Evolutionary conservation across 768 basidiomycete genomes (phyloP), one percentile per base, ranked within the genome.

Genomic region (Omphalotus guepiniiformis): DNA sequence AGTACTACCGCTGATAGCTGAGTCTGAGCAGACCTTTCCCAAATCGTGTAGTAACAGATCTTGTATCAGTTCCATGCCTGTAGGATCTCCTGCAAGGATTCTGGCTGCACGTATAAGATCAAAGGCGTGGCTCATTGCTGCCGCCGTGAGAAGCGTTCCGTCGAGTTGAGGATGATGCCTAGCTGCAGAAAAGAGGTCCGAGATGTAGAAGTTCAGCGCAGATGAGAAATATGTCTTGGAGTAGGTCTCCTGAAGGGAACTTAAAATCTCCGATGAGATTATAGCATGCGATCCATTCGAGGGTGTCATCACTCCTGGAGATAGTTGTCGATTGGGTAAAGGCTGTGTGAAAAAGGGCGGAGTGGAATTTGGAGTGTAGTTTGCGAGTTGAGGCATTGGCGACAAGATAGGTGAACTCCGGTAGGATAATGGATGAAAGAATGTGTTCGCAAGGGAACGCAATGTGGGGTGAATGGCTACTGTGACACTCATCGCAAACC

Each of bases 401-500:
- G 66, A 49, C 6, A 61, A 46, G 62, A 63, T 54, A 40, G 34
- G 48, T 39, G 59, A 55, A 30, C 45, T 44, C 35, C 48, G 58
- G 48, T 47, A 44, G 40, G 53, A 49, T 19, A 32, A 60, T 46
- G 27, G 59, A 48, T 40, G 53, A 52, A 38, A 61, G 28, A 53
- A 57, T 42, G 47, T 63, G 32, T 59, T 61, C 12, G 56, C 46
- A 26, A 48, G 55, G 36, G 30, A 48, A 26, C 68, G 70, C 16
- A 68, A 60, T 23, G 69, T 66, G 30, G 74, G 65, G 19, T 76
- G 70, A 8, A 85, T 59, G 26, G 71, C 65, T 39, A 87, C 63
- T 34, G 78, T 78, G 5, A 76, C 78, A 56, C 86, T 90, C 76
- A 92, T 82, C 2, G 87, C 74, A 59, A 92, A 91, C 56, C 76